Evolutionary conservation across 768 basidiomycete species (phyloP).

Genomic region (Lentinula sp.): DNA sequence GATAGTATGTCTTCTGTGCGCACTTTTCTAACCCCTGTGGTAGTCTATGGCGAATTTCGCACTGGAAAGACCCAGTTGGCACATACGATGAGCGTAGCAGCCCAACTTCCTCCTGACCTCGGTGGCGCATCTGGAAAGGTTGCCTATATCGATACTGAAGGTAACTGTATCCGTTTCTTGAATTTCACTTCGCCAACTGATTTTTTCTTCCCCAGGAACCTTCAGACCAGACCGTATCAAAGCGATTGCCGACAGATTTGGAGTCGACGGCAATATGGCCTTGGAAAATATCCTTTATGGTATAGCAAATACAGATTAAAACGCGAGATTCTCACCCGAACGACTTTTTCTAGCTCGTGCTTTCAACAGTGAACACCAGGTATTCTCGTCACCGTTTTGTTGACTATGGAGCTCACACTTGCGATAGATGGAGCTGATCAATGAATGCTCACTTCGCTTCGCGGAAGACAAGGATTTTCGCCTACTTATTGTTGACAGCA

Average conservation of each 20-base stretch:
- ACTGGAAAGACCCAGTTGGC: constrained; percentile 96
- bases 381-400: constrained; percentile 16
- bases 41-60: constrained; percentile 94
- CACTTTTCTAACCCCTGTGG: not conserved
- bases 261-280: constrained; percentile 84
- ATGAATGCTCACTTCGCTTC: constrained; percentile 82
- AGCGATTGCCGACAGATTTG: constrained; percentile 88
- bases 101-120: constrained; percentile 84
- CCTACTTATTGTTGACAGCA: constrained; percentile 86
- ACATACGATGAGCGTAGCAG: constrained; percentile 89
- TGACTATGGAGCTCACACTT: constrained; percentile 6
- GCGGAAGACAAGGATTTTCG: constrained; percentile 86
- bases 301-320: constrained; percentile 14
- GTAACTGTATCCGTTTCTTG: constrained; percentile 22
- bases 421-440: constrained; percentile 81
- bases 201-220: constrained; percentile 46
- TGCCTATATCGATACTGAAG: constrained; percentile 91
- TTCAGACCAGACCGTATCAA: constrained; percentile 93
- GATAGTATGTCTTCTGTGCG: not conserved
- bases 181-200: constrained; percentile 15
- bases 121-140: constrained; percentile 92
- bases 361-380: constrained; percentile 91
- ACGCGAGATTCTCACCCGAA: not conserved
- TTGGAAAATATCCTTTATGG: constrained; percentile 92
- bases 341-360: constrained; percentile 57